A percentile compares a stretch with the other conserved stretches of the same genome.
phyloP scores from a whole-genome alignment of 2,329 filamentous ascomycete species.

The Cladosporium sp. region DNA sequence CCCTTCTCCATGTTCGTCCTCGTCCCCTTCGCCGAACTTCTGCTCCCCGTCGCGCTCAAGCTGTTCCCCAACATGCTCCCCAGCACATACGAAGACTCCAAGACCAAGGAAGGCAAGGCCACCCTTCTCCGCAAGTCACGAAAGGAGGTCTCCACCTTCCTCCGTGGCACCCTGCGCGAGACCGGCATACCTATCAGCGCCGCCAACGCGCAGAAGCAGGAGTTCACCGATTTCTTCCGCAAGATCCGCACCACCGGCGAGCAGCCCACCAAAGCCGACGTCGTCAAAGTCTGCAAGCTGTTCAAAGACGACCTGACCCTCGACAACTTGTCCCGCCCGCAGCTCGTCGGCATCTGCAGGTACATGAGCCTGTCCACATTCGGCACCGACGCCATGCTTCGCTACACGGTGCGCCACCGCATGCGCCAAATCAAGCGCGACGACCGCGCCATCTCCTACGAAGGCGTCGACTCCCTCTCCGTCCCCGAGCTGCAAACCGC shows the following conservation, averaged over 20 bases:
- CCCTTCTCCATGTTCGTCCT: conserved; percentile 97
- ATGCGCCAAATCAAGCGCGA: conserved; percentile 99
- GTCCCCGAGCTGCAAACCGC: conserved; percentile 90
- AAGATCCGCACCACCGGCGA: conserved; percentile 91
- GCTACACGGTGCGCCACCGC: conserved; percentile 92
- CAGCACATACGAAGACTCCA: conserved; percentile 92
- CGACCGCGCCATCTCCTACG: conserved; percentile 87
- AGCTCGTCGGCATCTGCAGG: conserved; percentile 94
- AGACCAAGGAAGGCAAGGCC: conserved; percentile 85
- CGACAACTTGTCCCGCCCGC: conserved; percentile 92
- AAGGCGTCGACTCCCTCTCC: conserved; percentile 90
- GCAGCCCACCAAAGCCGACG: conserved; percentile 79
- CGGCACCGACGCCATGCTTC: conserved; percentile 94
- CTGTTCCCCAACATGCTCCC: conserved; percentile 97
- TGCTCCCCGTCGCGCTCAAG: conserved; percentile 86
- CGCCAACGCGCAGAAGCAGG: conserved; percentile 82
- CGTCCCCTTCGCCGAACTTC: conserved; percentile 89
- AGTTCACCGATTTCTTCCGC: conserved; percentile 95
- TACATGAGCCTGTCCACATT: conserved; percentile 99
- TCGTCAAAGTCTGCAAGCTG: conserved; percentile 98
- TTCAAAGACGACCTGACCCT: conserved; percentile 97
- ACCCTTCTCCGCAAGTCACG: conserved; percentile 75
- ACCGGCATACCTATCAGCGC: conserved; percentile 86
- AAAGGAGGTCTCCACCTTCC: conserved; percentile 88
- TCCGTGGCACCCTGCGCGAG: conserved; percentile 84